A percentile compares a stretch with the other conserved stretches of the same genome.
phyloP scores from a whole-genome alignment of 139 green algal genomes.

The Zygnema cylindricum region DNA sequence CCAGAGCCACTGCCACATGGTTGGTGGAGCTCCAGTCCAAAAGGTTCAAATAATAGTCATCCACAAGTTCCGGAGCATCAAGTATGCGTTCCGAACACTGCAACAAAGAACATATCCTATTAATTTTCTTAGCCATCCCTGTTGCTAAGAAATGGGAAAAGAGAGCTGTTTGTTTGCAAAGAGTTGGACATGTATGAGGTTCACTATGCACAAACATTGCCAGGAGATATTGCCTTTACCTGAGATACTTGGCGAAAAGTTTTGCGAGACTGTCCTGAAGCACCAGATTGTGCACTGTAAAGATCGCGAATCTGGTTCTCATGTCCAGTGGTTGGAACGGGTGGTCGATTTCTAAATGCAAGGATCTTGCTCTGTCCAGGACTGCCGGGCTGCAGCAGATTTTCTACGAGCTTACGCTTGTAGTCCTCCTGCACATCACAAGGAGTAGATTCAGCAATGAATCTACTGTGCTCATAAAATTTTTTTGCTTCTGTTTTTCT shows the following conservation, averaged over 20 bases:
- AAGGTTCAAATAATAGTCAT: constrained; percentile 99
- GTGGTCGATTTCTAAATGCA: not conserved
- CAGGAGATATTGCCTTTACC: not conserved
- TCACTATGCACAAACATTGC: not conserved
- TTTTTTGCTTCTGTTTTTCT: too few relatives aligned
- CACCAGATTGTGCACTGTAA: not conserved
- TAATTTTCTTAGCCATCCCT: too few relatives aligned
- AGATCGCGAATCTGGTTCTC: constrained; percentile 70
- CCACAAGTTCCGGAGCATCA: constrained; percentile 92
- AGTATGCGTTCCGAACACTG: constrained; percentile 89
- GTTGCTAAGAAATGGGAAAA: not conserved
- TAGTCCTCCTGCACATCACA: not conserved
- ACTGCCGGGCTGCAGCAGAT: constrained; percentile 68
- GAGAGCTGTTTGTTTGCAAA: not conserved
- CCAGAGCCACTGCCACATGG: constrained; percentile 85
- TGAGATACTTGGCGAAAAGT: constrained; percentile 78
- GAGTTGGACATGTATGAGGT: not conserved
- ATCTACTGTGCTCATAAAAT: too few relatives aligned
- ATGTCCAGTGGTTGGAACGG: constrained; percentile 70
- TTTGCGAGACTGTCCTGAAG: constrained; percentile 69
- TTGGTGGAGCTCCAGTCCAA: constrained; percentile 91
- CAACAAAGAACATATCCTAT: constrained; percentile 55
- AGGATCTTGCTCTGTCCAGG: constrained; percentile 1
- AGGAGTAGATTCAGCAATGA: too few relatives aligned
- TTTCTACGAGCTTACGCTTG: constrained; percentile 33